Evolutionary conservation across 257 asterid genomes (phyloP), one percentile per base, ranked within the genome.

Genomic region (Capsicum pubescens): DNA sequence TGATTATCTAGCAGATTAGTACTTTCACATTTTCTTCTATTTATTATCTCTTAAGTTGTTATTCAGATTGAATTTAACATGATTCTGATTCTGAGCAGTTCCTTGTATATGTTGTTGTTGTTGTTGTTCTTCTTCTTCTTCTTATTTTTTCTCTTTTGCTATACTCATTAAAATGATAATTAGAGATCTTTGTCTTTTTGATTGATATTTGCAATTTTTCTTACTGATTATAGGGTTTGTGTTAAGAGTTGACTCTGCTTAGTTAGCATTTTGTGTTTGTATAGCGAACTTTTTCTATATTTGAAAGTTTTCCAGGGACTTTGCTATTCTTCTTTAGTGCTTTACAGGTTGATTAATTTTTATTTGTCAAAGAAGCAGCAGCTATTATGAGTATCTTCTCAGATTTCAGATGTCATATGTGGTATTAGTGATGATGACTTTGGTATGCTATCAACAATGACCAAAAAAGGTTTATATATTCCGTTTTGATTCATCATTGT

Each of bases 191-290:
- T 32, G 11, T 19, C 3, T 14, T 44, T 60, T 16, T 26, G 32
- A 16, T 19, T 15, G 46, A 17, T 79, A 13, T 42, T 52, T 80
- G 9, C 59, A n/a, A 21, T 61, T 42, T 59, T 66, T 56, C n/a
- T 82, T 54, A 83, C 57, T 64, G 82, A 59, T 77, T 17, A 50
- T 87, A 85, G 90, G 90, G 88, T 85, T 85, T 87, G 72, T 59
- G 11, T 6, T 71, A 56, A 56, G 19, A 36, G 74, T 71, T 82
- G 71, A 82, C 72, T 77, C 83, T 50, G 58, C 59, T 79, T 16
- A 56, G 26, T 54, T 15, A 13, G n/a, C 61, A 39, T 3, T 39
- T 67, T 35, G 61, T 39, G 69, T 83, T 36, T 44, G 50, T 44
- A 35, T 9, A 26, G 67, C 66, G 71, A 56, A 14, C 74, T 68